phyloP scores from a whole-genome alignment of 768 basidiomycete genomes.

The Austroboletus festivus region DNA sequence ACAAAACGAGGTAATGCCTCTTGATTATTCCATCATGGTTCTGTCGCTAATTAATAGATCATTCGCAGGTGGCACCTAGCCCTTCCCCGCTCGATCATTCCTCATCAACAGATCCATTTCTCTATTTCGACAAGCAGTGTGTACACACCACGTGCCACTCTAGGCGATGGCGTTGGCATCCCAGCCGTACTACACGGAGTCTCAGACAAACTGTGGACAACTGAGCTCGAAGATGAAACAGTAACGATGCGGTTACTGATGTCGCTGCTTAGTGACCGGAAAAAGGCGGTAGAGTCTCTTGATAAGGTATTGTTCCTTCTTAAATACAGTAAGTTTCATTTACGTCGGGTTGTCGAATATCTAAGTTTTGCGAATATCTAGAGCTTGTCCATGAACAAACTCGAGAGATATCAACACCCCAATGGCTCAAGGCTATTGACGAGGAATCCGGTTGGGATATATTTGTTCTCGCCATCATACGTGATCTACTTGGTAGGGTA shows the following conservation, averaged over 20 bases:
- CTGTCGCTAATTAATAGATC: background rate
- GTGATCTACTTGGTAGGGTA: background rate
- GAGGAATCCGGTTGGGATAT: background rate
- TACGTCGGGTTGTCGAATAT: background rate
- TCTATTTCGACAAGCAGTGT: background rate
- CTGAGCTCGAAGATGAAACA: background rate
- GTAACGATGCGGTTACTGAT: background rate
- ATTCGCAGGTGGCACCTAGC: background rate
- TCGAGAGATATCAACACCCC: background rate
- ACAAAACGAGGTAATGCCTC: constrained; percentile 1
- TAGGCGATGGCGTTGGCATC: background rate
- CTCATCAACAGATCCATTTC: constrained; percentile 1
- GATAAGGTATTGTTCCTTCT: constrained; percentile 7
- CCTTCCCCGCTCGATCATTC: constrained; percentile 5
- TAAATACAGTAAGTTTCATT: background rate
- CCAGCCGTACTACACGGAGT: background rate
- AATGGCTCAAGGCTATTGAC: background rate
- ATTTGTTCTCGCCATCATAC: constrained; percentile 1
- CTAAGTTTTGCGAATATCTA: background rate
- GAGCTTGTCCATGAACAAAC: background rate
- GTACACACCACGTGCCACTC: constrained; percentile 4
- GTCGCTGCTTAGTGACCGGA: background rate
- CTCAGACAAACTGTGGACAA: background rate
- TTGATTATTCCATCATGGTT: too few species aligned
- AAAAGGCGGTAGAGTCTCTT: background rate